phyloP scores from a whole-genome alignment of 2,329 filamentous ascomycete species.

The Fusarium abutilonis region DNA sequence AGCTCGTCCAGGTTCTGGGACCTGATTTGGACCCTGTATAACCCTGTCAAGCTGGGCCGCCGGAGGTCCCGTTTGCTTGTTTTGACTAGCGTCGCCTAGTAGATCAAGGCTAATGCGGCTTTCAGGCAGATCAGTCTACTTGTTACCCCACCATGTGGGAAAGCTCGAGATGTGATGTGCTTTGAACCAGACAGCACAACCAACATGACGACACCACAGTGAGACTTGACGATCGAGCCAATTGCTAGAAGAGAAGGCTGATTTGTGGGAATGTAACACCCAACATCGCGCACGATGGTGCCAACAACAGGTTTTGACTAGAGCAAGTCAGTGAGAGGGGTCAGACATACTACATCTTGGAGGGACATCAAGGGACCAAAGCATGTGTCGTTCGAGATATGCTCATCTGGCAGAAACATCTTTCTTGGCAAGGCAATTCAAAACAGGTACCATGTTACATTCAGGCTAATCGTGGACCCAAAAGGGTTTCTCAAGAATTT shows the following conservation, averaged over 20 bases:
- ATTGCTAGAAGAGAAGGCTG: constrained; percentile 27
- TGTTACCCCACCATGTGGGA: constrained; percentile 29
- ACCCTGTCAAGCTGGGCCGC: constrained; percentile 44
- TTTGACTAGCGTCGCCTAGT: constrained; percentile 35
- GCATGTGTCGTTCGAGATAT: constrained; percentile 11
- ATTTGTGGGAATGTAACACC: constrained; percentile 26
- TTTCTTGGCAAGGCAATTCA: constrained; percentile 14
- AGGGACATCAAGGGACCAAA: constrained; percentile 19
- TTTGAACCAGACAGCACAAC: constrained; percentile 9
- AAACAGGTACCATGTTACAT: constrained; percentile 1
- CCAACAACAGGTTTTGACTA: constrained; percentile 35
- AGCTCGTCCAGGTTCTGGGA: constrained; percentile 42
- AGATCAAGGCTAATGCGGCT: constrained; percentile 41
- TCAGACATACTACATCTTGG: constrained; percentile 2
- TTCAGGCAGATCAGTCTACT: constrained; percentile 40
- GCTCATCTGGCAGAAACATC: neutral
- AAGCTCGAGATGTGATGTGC: constrained; percentile 22
- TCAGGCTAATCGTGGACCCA: neutral
- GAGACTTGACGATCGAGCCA: constrained; percentile 27
- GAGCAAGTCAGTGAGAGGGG: constrained; percentile 14
- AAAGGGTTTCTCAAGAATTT: constrained; percentile 3
- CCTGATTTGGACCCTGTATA: constrained; percentile 42
- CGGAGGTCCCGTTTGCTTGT: constrained; percentile 18
- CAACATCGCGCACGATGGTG: constrained; percentile 6
- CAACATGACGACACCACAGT: constrained; percentile 32